These are phyloP conservation scores for Claviceps pazoutovae DNA, from an alignment of 2,329 filamentous ascomycete genomes.

Conservation along the genomic window DNA sequence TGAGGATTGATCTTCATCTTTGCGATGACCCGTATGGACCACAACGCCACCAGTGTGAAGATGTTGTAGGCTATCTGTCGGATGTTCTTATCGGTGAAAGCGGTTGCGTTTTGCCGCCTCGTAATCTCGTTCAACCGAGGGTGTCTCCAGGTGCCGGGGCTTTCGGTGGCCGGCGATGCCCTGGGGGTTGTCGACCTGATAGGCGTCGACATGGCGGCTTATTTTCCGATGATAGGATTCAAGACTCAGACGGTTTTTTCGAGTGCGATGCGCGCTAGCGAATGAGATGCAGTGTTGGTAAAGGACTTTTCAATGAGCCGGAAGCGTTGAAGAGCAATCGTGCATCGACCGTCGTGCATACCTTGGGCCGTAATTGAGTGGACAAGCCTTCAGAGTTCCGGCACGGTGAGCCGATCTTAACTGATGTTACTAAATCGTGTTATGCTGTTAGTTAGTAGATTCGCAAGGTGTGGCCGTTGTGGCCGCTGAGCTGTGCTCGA, in stretches of 20 bases:
- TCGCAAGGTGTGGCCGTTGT: constrained; percentile 14
- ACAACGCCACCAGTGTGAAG: constrained; percentile 27
- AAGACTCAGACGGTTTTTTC: not conserved
- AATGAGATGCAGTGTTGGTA: not conserved
- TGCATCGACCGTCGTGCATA: not conserved
- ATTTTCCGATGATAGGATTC: too few relatives aligned
- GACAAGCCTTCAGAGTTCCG: too few relatives aligned
- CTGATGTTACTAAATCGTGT: not conserved
- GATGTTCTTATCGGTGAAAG: constrained; percentile 67
- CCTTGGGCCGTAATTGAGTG: not conserved
- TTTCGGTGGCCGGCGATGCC: constrained; percentile 29
- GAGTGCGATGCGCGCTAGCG: not conserved
- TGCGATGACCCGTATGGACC: constrained; percentile 21
- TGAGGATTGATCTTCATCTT: constrained; percentile 23
- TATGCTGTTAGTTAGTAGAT: constrained; percentile 20
- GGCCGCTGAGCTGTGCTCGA: constrained; percentile 13
- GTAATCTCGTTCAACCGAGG: constrained; percentile 80
- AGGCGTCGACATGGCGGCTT: constrained; percentile 17
- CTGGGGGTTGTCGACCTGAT: constrained; percentile 27
- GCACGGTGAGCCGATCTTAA: too few relatives aligned
- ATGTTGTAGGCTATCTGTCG: constrained; percentile 56
- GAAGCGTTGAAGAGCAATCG: not conserved
- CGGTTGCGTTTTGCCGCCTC: constrained; percentile 61
- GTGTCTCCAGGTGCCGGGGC: constrained; percentile 78
- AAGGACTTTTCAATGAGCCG: not conserved